Conservation (phyloP, 1,284 basidiomycete genomes). For the Rhodofomes roseus region DNA sequence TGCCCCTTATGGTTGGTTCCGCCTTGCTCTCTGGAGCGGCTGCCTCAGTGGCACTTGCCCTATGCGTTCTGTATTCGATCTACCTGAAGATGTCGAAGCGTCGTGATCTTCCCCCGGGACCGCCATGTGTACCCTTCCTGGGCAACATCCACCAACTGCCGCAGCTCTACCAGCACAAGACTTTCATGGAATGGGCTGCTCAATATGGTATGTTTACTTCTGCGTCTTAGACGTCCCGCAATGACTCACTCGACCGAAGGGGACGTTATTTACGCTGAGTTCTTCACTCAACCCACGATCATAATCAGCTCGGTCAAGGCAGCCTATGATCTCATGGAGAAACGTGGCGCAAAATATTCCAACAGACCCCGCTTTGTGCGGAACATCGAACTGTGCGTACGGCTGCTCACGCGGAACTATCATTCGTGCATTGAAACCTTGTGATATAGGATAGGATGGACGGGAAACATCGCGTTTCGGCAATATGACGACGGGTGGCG, state of each 20-base stretch:
- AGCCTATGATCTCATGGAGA: conserved; percentile 37
- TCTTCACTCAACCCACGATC: conserved; percentile 32
- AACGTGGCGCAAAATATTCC: conserved; percentile 38
- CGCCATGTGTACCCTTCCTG: conserved; percentile 40
- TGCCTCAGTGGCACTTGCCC: too few species aligned
- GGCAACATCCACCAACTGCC: conserved; percentile 49
- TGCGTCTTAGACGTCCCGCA: neutral
- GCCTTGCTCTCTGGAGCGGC: too few species aligned
- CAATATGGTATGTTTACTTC: conserved; percentile 12
- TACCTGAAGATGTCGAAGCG: neutral
- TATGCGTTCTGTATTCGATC: too few species aligned
- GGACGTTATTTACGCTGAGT: conserved; percentile 33
- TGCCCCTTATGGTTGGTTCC: too few species aligned
- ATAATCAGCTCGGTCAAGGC: conserved; percentile 34
- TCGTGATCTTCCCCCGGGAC: conserved; percentile 38
- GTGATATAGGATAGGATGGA: neutral
- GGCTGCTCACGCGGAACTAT: neutral
- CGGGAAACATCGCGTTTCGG: conserved; percentile 17
- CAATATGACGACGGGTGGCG: conserved; percentile 27
- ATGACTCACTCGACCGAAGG: conserved; percentile 15
- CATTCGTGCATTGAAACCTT: conserved; percentile 13
- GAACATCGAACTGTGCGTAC: conserved; percentile 24
- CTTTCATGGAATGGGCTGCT: conserved; percentile 29
- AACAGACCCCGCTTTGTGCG: conserved; percentile 30
- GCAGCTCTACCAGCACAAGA: conserved; percentile 31